Evolutionary conservation across 176 grass and related monocot genomes (phyloP), one percentile per base, ranked within the genome.

Genomic region (Calamus simplicifolius): DNA sequence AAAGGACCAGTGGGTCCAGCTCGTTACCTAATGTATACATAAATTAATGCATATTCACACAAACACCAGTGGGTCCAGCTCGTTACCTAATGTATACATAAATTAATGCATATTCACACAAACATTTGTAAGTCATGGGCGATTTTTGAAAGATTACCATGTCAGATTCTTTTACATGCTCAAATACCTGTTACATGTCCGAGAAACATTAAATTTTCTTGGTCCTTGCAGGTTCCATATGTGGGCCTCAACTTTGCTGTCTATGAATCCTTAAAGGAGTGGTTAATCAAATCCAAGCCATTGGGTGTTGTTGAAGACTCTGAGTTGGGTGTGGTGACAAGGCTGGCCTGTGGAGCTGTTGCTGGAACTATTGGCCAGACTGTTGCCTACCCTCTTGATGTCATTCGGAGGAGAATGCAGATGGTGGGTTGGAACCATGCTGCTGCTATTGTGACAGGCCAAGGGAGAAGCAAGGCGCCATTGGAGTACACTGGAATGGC

Each of bases 391-490:
- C 93, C 93, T 58, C 87, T 98, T 49, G 93, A 98, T 78, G 93
- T 98, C 4, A 80, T 98, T 18, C 77, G 93, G 65, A 87, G 93
- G 64, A 89, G 93, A 65, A 98, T 98, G 93, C 93, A 98, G 79
- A 98, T 98, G 93, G 84, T 88, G 0, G 93, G 93, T 29, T 98
- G 93, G 93, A 98, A 73, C 68, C 81, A 98, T 49, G 93, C 93
- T 49, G 75, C 82, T 38, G 81, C 84, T 30, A 80, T 98, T 74
- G 43, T 98, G 56, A 76, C 84, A 74, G 88, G 83, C 29, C 52
- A 85, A 62, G 70, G 84, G 50, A 62, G 59, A 31, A 75, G 66
- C 25, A 82, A 85, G 66, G 80, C 71, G n/a, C 79, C 63, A 3
- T 65, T 98, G 27, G 83, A 98, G 58, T 98, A 98, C 57, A 75